Conservation (phyloP, 1,284 basidiomycete genomes). For the Kwoniella shivajii region DNA sequence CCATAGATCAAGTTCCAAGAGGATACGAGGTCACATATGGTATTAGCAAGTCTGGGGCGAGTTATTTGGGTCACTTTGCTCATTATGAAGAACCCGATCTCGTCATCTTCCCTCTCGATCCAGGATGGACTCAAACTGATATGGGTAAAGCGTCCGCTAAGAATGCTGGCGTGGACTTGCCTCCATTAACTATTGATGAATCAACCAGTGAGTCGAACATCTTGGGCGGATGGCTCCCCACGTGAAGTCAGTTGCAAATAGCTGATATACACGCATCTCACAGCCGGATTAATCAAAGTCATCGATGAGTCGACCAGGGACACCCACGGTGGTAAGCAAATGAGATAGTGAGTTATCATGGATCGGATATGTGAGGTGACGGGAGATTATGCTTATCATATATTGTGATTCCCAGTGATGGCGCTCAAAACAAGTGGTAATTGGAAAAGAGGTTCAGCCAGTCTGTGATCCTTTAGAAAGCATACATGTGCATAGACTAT, state of each 20-base stretch:
- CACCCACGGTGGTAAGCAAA: conserved; percentile 22
- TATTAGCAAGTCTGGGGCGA: conserved; percentile 23
- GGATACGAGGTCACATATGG: conserved; percentile 26
- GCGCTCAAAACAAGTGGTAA: conserved; percentile 8
- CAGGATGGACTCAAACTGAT: conserved; percentile 30
- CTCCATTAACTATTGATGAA: conserved; percentile 23
- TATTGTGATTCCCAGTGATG: no score
- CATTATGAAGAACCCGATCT: conserved; percentile 29
- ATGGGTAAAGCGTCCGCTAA: conserved; percentile 24
- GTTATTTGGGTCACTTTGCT: conserved; percentile 15
- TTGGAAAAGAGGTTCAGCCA: neutral
- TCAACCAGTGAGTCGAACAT: conserved; percentile 20
- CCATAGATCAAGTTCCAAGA: conserved; percentile 22
- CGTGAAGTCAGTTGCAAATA: neutral
- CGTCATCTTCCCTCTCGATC: conserved; percentile 24
- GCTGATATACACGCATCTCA: no score
- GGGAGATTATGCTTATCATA: no score
- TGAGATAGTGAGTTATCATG: conserved; percentile 28
- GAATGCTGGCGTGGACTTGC: conserved; percentile 15
- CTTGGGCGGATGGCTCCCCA: neutral
- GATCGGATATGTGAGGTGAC: no score
- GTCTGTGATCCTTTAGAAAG: no score
- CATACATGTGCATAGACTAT: no score
- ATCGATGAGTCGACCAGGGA: conserved; percentile 29
- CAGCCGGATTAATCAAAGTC: conserved; percentile 26